A percentile compares a stretch with the other conserved stretches of the same genome.
Conservation (phyloP, 192 early-diverging fungal species). For the Coemansia sp. region DNA sequence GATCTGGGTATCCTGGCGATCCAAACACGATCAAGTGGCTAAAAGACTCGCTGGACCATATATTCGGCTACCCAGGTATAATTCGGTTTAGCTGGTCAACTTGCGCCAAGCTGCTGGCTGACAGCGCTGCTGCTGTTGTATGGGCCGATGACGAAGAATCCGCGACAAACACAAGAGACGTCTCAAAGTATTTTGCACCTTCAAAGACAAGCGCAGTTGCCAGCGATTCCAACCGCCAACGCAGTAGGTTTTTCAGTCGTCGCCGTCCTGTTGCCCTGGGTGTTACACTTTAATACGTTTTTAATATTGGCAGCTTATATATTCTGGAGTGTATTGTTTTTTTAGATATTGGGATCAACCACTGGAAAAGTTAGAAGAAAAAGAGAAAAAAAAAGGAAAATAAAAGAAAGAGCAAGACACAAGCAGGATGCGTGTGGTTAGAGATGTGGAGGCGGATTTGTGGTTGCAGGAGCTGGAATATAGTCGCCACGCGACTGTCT, state of each 20-base stretch:
- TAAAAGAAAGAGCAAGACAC: neutral
- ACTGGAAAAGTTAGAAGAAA: neutral
- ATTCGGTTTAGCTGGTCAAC: slow-evolving; percentile 97
- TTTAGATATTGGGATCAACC: neutral
- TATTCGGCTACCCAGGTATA: slow-evolving; percentile 92
- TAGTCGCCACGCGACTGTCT: slow-evolving; percentile 16
- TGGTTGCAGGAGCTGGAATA: slow-evolving; percentile 4
- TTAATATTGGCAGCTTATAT: neutral
- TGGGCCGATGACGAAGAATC: slow-evolving; percentile 42
- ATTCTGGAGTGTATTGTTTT: neutral
- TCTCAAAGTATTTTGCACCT: slow-evolving; percentile 10
- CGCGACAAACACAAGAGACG: slow-evolving; percentile 1
- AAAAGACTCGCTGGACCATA: slow-evolving; percentile 67
- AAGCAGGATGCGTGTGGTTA: neutral
- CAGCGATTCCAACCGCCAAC: slow-evolving; percentile 6
- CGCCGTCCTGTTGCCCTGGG: slow-evolving; percentile 16
- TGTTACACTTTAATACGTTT: slow-evolving; percentile 17
- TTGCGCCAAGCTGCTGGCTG: slow-evolving; percentile 70
- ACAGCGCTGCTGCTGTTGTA: slow-evolving; percentile 23
- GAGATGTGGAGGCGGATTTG: slow-evolving; percentile 4
- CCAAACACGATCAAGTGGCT: slow-evolving; percentile 91
- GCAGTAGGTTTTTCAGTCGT: slow-evolving; percentile 44
- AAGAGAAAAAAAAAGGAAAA: neutral
- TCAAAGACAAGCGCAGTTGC: neutral
- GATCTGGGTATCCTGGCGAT: slow-evolving; percentile 91